Evolutionary conservation across 1,284 basidiomycete genomes (phyloP).

Genomic region (Sanghuangporus baumii): DNA sequence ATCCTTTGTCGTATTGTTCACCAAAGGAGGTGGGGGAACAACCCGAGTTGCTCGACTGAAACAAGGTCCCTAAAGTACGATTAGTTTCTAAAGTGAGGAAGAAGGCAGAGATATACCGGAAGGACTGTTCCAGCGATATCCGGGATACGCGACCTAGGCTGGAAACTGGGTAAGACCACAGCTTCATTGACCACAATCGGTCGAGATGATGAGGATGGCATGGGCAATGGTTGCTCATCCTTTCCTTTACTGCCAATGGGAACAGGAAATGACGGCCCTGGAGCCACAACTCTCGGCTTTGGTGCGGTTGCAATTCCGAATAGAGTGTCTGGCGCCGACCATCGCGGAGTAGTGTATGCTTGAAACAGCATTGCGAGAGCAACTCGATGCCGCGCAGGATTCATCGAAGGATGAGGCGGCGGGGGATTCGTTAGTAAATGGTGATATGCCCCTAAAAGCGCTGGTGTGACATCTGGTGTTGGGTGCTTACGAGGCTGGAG

Average conservation of each 20-base stretch:
- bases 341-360: constrained; percentile 50
- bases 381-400: constrained; percentile 59
- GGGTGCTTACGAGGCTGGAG: constrained; percentile 22
- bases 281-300: constrained; percentile 48
- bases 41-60: constrained; percentile 57
- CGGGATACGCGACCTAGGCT: constrained; percentile 53
- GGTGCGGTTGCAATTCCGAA: constrained; percentile 52
- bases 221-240: constrained; percentile 33
- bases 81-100: constrained; percentile 8
- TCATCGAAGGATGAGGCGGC: constrained; percentile 39
- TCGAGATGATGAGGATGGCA: constrained; percentile 48
- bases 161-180: constrained; percentile 43
- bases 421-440: constrained; percentile 63
- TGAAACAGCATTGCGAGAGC: constrained; percentile 59
- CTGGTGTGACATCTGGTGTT: constrained; percentile 41
- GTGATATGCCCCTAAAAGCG: constrained; percentile 64
- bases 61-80: constrained; percentile 40
- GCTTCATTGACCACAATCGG: constrained; percentile 49
- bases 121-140: constrained; percentile 56
- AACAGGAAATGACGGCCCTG: constrained; percentile 51
- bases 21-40: constrained; percentile 48
- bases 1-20: constrained; percentile 46
- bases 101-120: constrained; percentile 41
- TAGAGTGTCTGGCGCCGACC: constrained; percentile 61
- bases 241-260: constrained; percentile 23